A percentile compares a stretch with the other conserved stretches of the same genome.
Evolutionary conservation across 305 asterid species (phyloP).

Genomic region (Solanum aculeatissimum): DNA sequence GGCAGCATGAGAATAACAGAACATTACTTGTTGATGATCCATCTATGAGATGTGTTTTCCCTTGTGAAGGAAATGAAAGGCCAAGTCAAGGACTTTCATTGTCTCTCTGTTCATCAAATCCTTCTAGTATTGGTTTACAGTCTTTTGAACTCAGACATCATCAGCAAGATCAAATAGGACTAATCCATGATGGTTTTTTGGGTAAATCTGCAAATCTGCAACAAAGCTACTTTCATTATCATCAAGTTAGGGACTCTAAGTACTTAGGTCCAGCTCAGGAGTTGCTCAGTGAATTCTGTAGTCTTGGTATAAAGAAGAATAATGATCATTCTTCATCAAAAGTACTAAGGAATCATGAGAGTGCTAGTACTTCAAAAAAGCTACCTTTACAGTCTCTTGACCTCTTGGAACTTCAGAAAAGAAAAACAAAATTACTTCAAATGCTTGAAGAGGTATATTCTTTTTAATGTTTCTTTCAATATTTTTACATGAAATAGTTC

Average conservation of each 20-base stretch:
- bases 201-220: constrained; percentile 12
- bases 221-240: constrained; percentile 12
- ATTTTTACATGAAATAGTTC: background rate
- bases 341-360: constrained; percentile 29
- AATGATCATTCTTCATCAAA: constrained; percentile 9
- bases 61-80: constrained; percentile 56
- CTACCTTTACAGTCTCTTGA: constrained; percentile 59
- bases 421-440: constrained; percentile 68
- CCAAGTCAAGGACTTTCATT: constrained; percentile 90
- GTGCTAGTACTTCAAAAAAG: constrained; percentile 12
- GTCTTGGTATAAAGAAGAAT: constrained; percentile 24
- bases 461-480: too few species aligned
- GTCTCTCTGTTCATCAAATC: constrained; percentile 55
- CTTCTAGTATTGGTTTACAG: constrained; percentile 48
- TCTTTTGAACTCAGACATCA: constrained; percentile 55
- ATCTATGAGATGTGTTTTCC: constrained; percentile 42
- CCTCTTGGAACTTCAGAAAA: constrained; percentile 61
- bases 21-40: constrained; percentile 29
- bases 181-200: constrained; percentile 23
- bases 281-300: constrained; percentile 65
- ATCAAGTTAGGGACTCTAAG: constrained; percentile 39
- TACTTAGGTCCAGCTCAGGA: constrained; percentile 61
- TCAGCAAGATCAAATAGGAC: constrained; percentile 3
- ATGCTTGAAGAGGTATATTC: constrained; percentile 76
- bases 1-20: constrained; percentile 20